Conservation (phyloP, 1,284 basidiomycete genomes). For the Papiliotrema fonsecae region DNA sequence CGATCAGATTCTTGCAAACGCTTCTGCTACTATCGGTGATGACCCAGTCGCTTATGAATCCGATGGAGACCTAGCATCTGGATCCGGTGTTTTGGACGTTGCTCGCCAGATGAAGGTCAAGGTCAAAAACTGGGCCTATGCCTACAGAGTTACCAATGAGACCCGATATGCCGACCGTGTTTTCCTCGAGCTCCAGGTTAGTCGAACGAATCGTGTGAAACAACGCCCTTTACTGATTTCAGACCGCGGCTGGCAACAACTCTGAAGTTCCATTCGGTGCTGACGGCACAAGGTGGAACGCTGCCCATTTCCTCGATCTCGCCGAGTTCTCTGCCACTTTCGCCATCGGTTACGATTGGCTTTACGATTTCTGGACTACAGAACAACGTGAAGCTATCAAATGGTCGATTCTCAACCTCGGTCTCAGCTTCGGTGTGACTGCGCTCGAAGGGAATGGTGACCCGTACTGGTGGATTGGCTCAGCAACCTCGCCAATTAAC, state of each 20-base stretch:
- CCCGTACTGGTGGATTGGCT: slow-evolving; percentile 51
- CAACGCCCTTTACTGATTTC: slow-evolving; percentile 1
- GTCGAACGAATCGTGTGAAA: slow-evolving; percentile 12
- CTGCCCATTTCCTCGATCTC: slow-evolving; percentile 85
- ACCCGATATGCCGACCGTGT: slow-evolving; percentile 75
- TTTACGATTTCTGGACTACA: slow-evolving; percentile 77
- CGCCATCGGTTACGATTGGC: slow-evolving; percentile 89
- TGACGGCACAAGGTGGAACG: slow-evolving; percentile 63
- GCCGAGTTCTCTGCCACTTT: slow-evolving; percentile 84
- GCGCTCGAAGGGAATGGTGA: slow-evolving; percentile 51
- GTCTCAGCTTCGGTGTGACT: slow-evolving; percentile 61
- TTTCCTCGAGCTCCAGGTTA: slow-evolving; percentile 69
- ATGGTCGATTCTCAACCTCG: slow-evolving; percentile 71
- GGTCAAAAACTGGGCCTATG: slow-evolving; percentile 90
- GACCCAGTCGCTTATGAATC: slow-evolving; percentile 66
- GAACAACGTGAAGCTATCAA: slow-evolving; percentile 69
- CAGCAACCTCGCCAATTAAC: slow-evolving; percentile 38
- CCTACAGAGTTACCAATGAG: slow-evolving; percentile 83
- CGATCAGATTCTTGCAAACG: slow-evolving; percentile 85
- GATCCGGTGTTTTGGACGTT: slow-evolving; percentile 88
- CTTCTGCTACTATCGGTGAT: slow-evolving; percentile 61
- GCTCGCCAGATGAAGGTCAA: slow-evolving; percentile 84
- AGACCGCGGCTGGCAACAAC: slow-evolving; percentile 41
- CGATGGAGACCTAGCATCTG: slow-evolving; percentile 62
- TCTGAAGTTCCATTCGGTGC: slow-evolving; percentile 60